Base-by-base conservation (phyloP, 768 basidiomycete genomes). In the Boletus pseudopeckii region DNA sequence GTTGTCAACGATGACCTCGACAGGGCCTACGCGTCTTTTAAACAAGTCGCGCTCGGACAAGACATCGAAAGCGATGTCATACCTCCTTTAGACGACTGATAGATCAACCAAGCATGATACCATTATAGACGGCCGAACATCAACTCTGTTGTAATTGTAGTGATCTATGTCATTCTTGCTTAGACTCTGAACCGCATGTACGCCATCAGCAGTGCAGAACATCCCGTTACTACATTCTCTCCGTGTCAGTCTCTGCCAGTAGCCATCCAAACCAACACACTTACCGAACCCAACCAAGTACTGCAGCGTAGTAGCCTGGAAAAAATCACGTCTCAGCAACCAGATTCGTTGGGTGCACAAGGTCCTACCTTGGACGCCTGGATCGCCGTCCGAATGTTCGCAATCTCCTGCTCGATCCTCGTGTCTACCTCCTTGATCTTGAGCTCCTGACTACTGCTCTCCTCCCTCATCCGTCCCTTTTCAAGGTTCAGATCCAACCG, bases 401-500 rank as follows among this genome's bases (percentile, higher is more conserved):
- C 92, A 65, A 96, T 96, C 72, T 98, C 94, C 66, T 91, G 90
- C 71, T 99, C 96, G 60, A 98, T 98, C 67, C 91, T 75, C 4
- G 96, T 98, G 64, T 98, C 96, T 17, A 98, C 94, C 70, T 99
- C 96, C 70, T 92, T 93, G 66, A 98, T 90, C 82, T 98, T 98
- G 48, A 95, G 75, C 64, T 97, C 94, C 64, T 98, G 92, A 38
- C 85, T 84, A 60, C 84, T 87, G 59, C 85, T 86, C 76, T 98
- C 95, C 66, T 98, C 95, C 48, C 96, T 77, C 77, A 98, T 91
- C 43, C 96, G 80, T 1, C 93, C 93, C 71, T 98, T 98, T 76
- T 99, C 96, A 24, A 98, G 74, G 72, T 99, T 99, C 53, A 99
- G 72, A 70, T 99, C 97, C 15, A 99, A 73, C 48, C 96, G 77